A percentile compares a stretch with the other conserved stretches of the same genome.
phyloP scores from a whole-genome alignment of 495 filamentous ascomycete species.

The Aspergillus kassunensis region DNA sequence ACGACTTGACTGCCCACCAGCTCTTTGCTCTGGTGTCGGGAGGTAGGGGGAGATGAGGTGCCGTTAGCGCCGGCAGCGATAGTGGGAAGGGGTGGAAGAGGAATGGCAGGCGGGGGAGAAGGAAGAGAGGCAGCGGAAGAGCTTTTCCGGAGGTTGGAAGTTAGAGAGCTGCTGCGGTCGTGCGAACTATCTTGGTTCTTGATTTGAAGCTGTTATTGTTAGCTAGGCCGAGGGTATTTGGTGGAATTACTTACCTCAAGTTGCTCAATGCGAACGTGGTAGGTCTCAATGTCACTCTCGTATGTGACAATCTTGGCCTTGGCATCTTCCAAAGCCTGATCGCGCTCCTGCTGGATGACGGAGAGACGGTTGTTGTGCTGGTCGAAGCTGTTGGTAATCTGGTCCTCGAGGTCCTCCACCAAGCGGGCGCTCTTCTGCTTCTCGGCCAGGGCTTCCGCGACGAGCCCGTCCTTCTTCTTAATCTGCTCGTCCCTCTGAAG shows the following conservation, averaged over 20 bases:
- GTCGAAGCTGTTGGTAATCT: constrained; percentile 91
- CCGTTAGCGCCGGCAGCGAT: constrained; percentile 39
- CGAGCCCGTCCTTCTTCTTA: constrained; percentile 61
- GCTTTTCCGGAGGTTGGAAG: constrained; percentile 82
- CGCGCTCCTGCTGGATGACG: constrained; percentile 55
- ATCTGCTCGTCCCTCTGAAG: constrained; percentile 69
- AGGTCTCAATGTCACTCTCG: constrained; percentile 51
- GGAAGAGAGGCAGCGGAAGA: constrained; percentile 78
- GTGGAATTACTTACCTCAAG: constrained; percentile 43
- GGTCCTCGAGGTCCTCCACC: constrained; percentile 94
- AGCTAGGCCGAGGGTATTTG: constrained; percentile 9
- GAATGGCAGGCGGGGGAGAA: constrained; percentile 93
- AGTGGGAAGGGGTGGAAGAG: constrained; percentile 61
- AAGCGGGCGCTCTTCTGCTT: constrained; percentile 83
- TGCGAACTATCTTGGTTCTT: constrained; percentile 41
- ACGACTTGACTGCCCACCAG: constrained; percentile 58
- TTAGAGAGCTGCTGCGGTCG: constrained; percentile 73
- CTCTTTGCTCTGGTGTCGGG: constrained; percentile 78
- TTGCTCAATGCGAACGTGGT: constrained; percentile 48
- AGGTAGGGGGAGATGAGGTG: constrained; percentile 41
- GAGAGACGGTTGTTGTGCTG: constrained; percentile 86
- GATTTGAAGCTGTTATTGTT: constrained; percentile 35
- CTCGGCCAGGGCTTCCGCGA: constrained; percentile 56
- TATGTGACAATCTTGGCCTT: constrained; percentile 41
- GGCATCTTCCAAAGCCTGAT: constrained; percentile 46